phyloP scores from a whole-genome alignment of 2,329 filamentous ascomycete species.

The Aspergillus costaricaensis region DNA sequence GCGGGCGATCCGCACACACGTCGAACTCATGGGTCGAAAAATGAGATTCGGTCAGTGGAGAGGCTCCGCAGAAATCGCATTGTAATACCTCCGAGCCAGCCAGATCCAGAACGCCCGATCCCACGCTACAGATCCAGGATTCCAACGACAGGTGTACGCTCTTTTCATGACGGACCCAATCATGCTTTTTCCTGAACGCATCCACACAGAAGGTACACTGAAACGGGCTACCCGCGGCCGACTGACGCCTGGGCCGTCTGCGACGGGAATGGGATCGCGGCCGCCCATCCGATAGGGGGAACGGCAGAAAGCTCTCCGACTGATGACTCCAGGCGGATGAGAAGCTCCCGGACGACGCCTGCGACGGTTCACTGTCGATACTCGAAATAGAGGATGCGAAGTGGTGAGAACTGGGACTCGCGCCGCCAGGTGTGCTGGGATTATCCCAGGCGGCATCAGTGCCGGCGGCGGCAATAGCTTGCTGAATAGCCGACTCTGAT shows the following conservation, averaged over 20 bases:
- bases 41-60: constrained; percentile 49
- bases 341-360: constrained; percentile 33
- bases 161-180: constrained; percentile 55
- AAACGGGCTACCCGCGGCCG: constrained; percentile 23
- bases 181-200: constrained; percentile 52
- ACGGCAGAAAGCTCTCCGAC: constrained; percentile 27
- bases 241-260: constrained; percentile 7
- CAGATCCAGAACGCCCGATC: constrained; percentile 20
- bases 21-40: constrained; percentile 55
- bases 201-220: constrained; percentile 55
- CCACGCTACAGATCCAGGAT: constrained; percentile 40
- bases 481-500: constrained; percentile 42
- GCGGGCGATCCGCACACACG: constrained; percentile 54
- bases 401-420: constrained; percentile 21
- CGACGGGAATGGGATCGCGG: constrained; percentile 12
- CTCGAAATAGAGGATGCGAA: constrained; percentile 35
- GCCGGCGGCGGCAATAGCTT: constrained; percentile 32
- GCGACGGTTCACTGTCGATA: constrained; percentile 31
- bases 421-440: background rate
- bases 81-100: background rate
- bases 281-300: constrained; percentile 23
- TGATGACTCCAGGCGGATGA: constrained; percentile 39
- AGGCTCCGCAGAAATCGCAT: constrained; percentile 54
- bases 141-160: constrained; percentile 52
- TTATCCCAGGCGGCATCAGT: background rate